phyloP scores from a whole-genome alignment of 2,329 filamentous ascomycete genomes.

The Coniella vitis region DNA sequence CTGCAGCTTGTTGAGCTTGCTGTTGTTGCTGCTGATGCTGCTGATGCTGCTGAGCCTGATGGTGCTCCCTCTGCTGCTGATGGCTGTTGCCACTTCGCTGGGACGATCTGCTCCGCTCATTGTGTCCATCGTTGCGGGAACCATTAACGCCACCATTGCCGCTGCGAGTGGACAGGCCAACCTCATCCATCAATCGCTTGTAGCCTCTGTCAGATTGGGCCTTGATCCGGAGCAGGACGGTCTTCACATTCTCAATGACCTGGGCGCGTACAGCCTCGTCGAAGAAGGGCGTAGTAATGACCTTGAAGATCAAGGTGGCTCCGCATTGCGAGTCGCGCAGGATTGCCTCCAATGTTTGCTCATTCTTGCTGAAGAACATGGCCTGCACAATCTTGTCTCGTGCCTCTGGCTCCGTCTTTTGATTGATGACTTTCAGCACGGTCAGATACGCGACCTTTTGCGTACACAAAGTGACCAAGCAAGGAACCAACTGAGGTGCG shows the following conservation, averaged over 20 bases:
- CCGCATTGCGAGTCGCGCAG: conserved; percentile 86
- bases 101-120: conserved; percentile 47
- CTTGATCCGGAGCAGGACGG: conserved; percentile 82
- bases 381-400: conserved; percentile 84
- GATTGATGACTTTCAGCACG: conserved; percentile 96
- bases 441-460: conserved; percentile 98
- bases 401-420: conserved; percentile 88
- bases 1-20: conserved; percentile 22
- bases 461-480: conserved; percentile 90
- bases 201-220: conserved; percentile 93
- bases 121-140: conserved; percentile 40
- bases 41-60: conserved; percentile 25
- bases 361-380: conserved; percentile 83
- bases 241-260: conserved; percentile 87
- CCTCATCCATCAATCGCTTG: conserved; percentile 98
- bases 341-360: conserved; percentile 83
- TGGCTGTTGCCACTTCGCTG: conserved; percentile 47
- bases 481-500: conserved; percentile 84
- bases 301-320: conserved; percentile 96
- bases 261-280: conserved; percentile 84
- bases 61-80: conserved; percentile 29
- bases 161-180: conserved; percentile 71
- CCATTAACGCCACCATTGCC: conserved; percentile 28
- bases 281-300: conserved; percentile 93
- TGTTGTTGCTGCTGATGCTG: conserved; percentile 6